phyloP scores from a whole-genome alignment of 805 yeast genomes.

The Metschnikowia henanensis region DNA sequence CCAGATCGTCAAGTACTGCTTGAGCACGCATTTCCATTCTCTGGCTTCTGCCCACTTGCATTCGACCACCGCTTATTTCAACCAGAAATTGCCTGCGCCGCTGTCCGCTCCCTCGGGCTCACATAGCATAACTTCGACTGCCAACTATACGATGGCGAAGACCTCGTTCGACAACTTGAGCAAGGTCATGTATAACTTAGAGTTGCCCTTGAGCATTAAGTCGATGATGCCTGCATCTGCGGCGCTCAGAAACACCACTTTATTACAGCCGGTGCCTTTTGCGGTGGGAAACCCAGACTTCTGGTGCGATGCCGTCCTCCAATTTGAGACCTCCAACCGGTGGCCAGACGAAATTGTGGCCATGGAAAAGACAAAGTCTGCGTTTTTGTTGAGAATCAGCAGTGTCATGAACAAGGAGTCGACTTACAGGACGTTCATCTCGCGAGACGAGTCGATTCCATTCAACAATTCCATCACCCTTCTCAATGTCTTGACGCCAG shows the following conservation, averaged over 20 bases:
- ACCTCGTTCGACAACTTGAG: constrained; percentile 50
- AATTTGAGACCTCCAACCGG: constrained; percentile 83
- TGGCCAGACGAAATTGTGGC: constrained; percentile 96
- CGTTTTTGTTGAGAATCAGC: constrained; percentile 71
- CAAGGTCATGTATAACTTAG: constrained; percentile 46
- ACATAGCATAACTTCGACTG: constrained; percentile 42
- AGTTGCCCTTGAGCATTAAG: constrained; percentile 69
- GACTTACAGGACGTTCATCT: constrained; percentile 56
- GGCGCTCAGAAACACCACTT: constrained; percentile 71
- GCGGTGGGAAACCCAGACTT: constrained; percentile 74
- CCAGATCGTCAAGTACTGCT: constrained; percentile 61
- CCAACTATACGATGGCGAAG: constrained; percentile 31
- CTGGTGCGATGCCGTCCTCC: constrained; percentile 77
- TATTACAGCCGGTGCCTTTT: constrained; percentile 80
- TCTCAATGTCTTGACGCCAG: constrained; percentile 74
- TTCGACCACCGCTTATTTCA: constrained; percentile 45
- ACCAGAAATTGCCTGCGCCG: constrained; percentile 56
- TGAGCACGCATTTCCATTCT: constrained; percentile 62
- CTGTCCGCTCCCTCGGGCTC: constrained; percentile 56
- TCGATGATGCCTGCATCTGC: constrained; percentile 74
- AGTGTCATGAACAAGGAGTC: constrained; percentile 50
- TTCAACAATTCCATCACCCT: constrained; percentile 58
- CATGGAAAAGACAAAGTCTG: constrained; percentile 86
- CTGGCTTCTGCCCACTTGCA: constrained; percentile 36
- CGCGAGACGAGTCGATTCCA: constrained; percentile 67